phyloP scores from a whole-genome alignment of 495 filamentous ascomycete species.

The Penicillium coffeae region DNA sequence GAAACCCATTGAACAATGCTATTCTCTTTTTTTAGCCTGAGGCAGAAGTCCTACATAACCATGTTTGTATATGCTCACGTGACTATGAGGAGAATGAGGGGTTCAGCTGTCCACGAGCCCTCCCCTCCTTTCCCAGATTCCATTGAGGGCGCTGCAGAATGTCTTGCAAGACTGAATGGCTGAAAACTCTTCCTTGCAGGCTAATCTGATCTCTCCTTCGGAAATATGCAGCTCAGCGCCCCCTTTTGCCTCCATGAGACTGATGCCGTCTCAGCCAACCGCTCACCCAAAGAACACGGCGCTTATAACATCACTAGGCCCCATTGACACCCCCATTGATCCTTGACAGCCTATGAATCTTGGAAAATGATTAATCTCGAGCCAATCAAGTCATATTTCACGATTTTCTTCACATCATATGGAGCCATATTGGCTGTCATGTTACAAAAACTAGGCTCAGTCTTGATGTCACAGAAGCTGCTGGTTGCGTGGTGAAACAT shows the following conservation, averaged over 20 bases:
- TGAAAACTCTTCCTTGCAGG: not conserved
- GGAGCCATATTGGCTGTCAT: slow-evolving; percentile 19
- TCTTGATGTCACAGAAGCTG: slow-evolving; percentile 29
- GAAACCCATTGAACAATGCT: no score
- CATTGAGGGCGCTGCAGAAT: not conserved
- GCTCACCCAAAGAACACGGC: slow-evolving; percentile 28
- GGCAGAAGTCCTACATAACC: not conserved
- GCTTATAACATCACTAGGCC: slow-evolving; percentile 38
- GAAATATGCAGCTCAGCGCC: slow-evolving; percentile 11
- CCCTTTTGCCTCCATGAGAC: slow-evolving; percentile 16
- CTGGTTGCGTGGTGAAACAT: slow-evolving; percentile 29
- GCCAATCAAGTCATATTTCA: slow-evolving; percentile 15
- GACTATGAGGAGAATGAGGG: slow-evolving; percentile 12
- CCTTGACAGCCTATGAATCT: slow-evolving; percentile 21
- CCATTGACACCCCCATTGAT: slow-evolving; percentile 29
- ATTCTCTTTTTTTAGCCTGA: no score
- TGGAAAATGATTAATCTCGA: slow-evolving; percentile 8
- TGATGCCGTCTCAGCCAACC: slow-evolving; percentile 27
- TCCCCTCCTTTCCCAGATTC: slow-evolving; percentile 1
- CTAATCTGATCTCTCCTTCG: slow-evolving; percentile 2
- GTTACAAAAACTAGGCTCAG: slow-evolving; percentile 32
- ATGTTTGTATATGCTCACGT: slow-evolving; percentile 6
- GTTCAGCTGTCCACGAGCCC: slow-evolving; percentile 9
- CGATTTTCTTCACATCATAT: slow-evolving; percentile 19
- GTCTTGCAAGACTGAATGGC: slow-evolving; percentile 8